Conservation (phyloP, 2,329 filamentous ascomycete genomes). For the Cladosporium colombiae region DNA sequence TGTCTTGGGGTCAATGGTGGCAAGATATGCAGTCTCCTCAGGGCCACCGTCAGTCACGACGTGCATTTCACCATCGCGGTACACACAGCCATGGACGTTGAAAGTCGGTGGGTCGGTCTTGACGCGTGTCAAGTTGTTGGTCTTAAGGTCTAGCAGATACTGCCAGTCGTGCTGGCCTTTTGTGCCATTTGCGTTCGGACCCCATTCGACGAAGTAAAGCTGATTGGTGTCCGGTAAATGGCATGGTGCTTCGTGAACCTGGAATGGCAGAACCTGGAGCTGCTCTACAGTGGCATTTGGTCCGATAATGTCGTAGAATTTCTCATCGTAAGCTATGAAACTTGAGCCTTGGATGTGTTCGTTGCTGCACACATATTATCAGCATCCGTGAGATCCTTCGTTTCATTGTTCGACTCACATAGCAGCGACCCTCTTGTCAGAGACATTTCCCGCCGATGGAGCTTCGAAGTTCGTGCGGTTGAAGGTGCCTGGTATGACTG, state of each 20-base stretch:
- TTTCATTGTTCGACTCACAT: neutral
- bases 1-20: constrained; percentile 25
- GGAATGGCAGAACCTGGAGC: constrained; percentile 27
- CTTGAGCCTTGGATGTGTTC: constrained; percentile 25
- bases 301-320: constrained; percentile 32
- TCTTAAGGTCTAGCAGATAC: constrained; percentile 18
- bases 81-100: constrained; percentile 32
- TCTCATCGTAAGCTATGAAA: constrained; percentile 32
- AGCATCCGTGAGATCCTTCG: neutral
- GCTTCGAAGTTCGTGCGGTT: constrained; percentile 17
- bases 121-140: constrained; percentile 20
- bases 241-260: constrained; percentile 33
- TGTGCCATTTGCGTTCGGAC: neutral
- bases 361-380: neutral
- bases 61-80: constrained; percentile 30
- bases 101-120: constrained; percentile 25
- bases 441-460: constrained; percentile 10
- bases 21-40: constrained; percentile 27
- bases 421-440: constrained; percentile 1
- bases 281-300: constrained; percentile 28
- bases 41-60: constrained; percentile 29
- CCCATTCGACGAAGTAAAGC: constrained; percentile 26
- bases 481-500: constrained; percentile 13
- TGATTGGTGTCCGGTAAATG: constrained; percentile 31
- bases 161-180: constrained; percentile 20